These are phyloP conservation scores for Trichoderma erinaceum DNA, from an alignment of 495 filamentous ascomycete species.

Conservation along the genomic window DNA sequence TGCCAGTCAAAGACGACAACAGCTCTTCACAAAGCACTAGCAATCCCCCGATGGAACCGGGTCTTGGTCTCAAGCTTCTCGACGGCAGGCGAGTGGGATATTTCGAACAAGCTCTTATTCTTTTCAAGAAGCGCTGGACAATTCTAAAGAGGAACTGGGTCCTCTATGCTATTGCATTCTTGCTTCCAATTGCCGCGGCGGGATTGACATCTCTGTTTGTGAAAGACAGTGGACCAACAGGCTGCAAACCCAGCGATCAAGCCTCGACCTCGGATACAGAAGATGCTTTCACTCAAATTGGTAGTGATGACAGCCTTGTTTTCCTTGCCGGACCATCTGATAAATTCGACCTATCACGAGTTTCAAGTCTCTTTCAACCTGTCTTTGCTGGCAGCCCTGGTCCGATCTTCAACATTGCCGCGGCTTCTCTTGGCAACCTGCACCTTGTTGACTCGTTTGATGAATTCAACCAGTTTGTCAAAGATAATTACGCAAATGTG, in stretches of 20 bases:
- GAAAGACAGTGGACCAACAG: conserved; percentile 44
- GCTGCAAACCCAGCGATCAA: conserved; percentile 50
- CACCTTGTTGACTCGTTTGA: conserved; percentile 56
- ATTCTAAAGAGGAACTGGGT: conserved; percentile 71
- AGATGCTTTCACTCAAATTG: conserved; percentile 29
- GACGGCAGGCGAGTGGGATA: conserved; percentile 61
- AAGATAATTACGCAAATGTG: conserved; percentile 54
- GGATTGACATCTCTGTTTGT: conserved; percentile 71
- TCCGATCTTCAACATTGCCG: not conserved
- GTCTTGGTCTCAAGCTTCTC: conserved; percentile 49
- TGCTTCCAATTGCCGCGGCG: conserved; percentile 69
- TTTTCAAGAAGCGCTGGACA: conserved; percentile 71
- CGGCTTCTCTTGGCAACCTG: conserved; percentile 31
- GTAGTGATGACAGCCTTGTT: conserved; percentile 29
- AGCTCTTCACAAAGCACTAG: conserved; percentile 23
- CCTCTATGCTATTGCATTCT: conserved; percentile 61
- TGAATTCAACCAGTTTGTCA: conserved; percentile 62
- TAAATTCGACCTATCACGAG: conserved; percentile 31
- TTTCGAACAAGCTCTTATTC: conserved; percentile 57
- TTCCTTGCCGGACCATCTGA: conserved; percentile 58
- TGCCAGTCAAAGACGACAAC: conserved; percentile 18
- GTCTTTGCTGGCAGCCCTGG: conserved; percentile 19
- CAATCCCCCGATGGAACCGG: not conserved
- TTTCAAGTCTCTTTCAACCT: conserved; percentile 35
- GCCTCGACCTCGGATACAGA: conserved; percentile 22